Percentiles rank a stretch among this genome's conserved stretches.
Conservation (phyloP, 257 asterid species). For the Solanum pimpinellifolium region DNA sequence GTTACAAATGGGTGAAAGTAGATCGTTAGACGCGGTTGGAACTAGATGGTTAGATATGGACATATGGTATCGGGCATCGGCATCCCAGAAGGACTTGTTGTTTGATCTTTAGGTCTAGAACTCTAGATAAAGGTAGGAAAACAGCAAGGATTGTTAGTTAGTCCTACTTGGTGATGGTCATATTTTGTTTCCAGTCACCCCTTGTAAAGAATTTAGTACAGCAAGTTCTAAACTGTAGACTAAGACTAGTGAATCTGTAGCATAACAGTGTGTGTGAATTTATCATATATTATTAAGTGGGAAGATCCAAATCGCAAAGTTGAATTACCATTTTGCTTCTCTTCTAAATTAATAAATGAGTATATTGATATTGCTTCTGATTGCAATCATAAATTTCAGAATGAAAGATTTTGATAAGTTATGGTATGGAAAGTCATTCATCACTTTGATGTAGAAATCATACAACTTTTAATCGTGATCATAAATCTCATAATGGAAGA, state of each 20-base stretch:
- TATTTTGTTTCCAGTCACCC: slow-evolving; percentile 7
- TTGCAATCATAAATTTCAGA: no score
- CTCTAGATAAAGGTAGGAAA: not conserved
- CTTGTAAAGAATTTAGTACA: slow-evolving; percentile 14
- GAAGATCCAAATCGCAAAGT: no score
- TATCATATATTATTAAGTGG: not conserved
- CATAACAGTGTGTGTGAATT: slow-evolving; percentile 14
- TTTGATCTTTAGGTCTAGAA: not conserved
- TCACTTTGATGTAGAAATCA: no score
- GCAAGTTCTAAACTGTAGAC: slow-evolving; percentile 9
- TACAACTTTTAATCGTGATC: no score
- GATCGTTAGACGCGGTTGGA: slow-evolving; percentile 2
- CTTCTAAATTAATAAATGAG: no score
- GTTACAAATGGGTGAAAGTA: slow-evolving; percentile 19
- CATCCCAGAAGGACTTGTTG: not conserved
- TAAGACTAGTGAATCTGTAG: slow-evolving; percentile 28
- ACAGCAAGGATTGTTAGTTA: not conserved
- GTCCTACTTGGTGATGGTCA: slow-evolving; percentile 10
- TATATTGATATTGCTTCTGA: no score
- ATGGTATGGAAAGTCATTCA: no score
- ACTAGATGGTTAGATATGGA: not conserved
- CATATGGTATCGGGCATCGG: not conserved
- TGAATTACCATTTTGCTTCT: no score
- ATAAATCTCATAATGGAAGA: no score
- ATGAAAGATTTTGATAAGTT: no score